Percentiles rank a stretch among this genome's conserved stretches.
These are phyloP conservation scores for Pholiota molesta DNA, from an alignment of 768 basidiomycete species.

Conservation along the genomic window DNA sequence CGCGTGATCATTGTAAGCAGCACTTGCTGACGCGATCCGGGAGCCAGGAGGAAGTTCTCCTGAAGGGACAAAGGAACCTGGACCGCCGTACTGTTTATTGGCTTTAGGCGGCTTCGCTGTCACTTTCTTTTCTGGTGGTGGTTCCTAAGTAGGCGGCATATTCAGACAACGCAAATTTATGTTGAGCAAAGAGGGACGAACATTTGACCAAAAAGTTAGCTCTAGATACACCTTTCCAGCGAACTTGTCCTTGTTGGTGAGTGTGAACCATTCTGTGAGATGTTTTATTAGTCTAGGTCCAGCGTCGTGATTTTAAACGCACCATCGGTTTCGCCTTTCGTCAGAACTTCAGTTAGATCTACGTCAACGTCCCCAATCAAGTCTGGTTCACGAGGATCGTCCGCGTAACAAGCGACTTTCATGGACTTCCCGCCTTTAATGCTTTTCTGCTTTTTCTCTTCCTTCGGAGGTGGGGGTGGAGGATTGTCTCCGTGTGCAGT, in stretches of 20 bases:
- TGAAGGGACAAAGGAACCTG: conserved; percentile 71
- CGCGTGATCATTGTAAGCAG: conserved; percentile 34
- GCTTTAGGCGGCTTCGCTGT: conserved; percentile 50
- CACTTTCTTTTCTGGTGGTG: conserved; percentile 72
- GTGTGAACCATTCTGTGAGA: conserved; percentile 86
- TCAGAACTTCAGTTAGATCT: conserved; percentile 86
- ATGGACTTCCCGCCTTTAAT: conserved; percentile 78
- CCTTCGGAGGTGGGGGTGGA: conserved; percentile 73
- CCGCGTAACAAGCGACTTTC: conserved; percentile 88
- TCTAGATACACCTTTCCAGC: conserved; percentile 96
- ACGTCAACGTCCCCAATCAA: conserved; percentile 91
- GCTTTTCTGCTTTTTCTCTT: conserved; percentile 42
- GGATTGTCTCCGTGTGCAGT: conserved; percentile 48
- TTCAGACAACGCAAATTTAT: conserved; percentile 9
- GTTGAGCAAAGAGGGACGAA: conserved; percentile 39
- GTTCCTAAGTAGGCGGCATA: conserved; percentile 52
- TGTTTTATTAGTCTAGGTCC: background rate
- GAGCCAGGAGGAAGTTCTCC: conserved; percentile 38
- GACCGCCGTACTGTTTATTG: conserved; percentile 74
- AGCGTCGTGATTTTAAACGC: conserved; percentile 27
- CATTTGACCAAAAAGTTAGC: conserved; percentile 96
- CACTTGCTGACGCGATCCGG: conserved; percentile 31
- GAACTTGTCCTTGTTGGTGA: conserved; percentile 90
- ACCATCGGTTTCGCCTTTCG: conserved; percentile 98
- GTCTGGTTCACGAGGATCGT: conserved; percentile 94